A percentile compares a stretch with the other conserved stretches of the same genome.
Evolutionary conservation across 257 asterid genomes (phyloP).

Genomic region (Cinchona pubescens): DNA sequence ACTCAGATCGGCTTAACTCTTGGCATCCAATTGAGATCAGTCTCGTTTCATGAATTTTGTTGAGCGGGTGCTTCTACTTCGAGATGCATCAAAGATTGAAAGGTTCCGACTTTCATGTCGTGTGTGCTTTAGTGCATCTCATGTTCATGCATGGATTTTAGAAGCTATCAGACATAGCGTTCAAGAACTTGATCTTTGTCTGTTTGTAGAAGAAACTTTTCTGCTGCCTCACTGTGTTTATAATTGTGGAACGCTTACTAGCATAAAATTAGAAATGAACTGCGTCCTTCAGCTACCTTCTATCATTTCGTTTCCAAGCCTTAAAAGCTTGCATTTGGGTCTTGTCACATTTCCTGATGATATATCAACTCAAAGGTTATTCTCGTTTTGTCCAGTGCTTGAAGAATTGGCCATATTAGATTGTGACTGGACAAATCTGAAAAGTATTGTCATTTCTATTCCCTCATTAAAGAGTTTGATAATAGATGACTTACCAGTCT

Average conservation of each 20-base stretch:
- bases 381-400: conserved; percentile 44
- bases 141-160: conserved; percentile 48
- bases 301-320: conserved; percentile 41
- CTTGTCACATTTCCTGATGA: conserved; percentile 49
- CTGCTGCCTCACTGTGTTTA: conserved; percentile 40
- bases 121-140: conserved; percentile 46
- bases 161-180: conserved; percentile 39
- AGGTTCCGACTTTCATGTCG: conserved; percentile 58
- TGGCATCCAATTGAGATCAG: conserved; percentile 29
- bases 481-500: conserved; percentile 49
- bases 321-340: conserved; percentile 40
- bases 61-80: conserved; percentile 42
- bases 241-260: conserved; percentile 30
- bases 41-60: conserved; percentile 44
- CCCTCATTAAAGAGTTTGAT: conserved; percentile 45
- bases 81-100: conserved; percentile 34
- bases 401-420: conserved; percentile 50
- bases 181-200: conserved; percentile 56
- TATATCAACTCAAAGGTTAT: conserved; percentile 41
- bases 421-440: conserved; percentile 50
- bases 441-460: conserved; percentile 31
- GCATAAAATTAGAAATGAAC: conserved; percentile 46
- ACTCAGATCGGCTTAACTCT: conserved; percentile 25
- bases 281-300: conserved; percentile 44
- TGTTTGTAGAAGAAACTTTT: conserved; percentile 49